phyloP scores from a whole-genome alignment of 2,329 filamentous ascomycete genomes.

The Talaromyces rugulosus region DNA sequence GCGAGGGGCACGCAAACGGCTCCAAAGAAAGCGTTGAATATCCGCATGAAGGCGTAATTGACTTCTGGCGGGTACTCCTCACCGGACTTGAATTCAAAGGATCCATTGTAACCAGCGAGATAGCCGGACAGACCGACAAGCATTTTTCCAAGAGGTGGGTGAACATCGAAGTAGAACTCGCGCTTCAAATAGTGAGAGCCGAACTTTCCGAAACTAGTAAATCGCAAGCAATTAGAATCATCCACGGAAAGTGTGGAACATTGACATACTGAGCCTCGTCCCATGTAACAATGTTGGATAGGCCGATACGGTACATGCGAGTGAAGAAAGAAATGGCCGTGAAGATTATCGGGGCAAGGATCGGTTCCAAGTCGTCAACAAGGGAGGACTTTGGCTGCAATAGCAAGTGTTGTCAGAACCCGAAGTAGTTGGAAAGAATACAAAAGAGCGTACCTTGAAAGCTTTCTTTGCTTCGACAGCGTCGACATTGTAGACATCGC shows the following conservation, averaged over 20 bases:
- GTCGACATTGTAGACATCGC: slow-evolving; percentile 3
- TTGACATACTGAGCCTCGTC: slow-evolving; percentile 66
- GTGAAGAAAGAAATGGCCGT: slow-evolving; percentile 62
- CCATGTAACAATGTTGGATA: slow-evolving; percentile 70
- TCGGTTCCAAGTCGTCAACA: slow-evolving; percentile 57
- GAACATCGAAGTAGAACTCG: slow-evolving; percentile 98
- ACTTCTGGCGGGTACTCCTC: slow-evolving; percentile 91
- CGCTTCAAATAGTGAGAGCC: slow-evolving; percentile 98
- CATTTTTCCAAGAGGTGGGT: slow-evolving; percentile 97
- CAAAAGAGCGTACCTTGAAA: slow-evolving; percentile 4
- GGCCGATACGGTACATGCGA: slow-evolving; percentile 63
- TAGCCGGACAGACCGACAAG: slow-evolving; percentile 94
- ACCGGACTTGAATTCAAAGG: slow-evolving; percentile 98
- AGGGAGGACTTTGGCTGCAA: slow-evolving; percentile 30
- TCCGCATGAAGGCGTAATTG: slow-evolving; percentile 97
- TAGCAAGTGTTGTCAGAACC: background rate
- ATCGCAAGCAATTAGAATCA: slow-evolving; percentile 4
- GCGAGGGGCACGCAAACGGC: slow-evolving; percentile 88
- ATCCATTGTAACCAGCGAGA: slow-evolving; percentile 95
- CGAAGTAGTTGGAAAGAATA: background rate
- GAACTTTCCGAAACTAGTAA: slow-evolving; percentile 64
- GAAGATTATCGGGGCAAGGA: slow-evolving; percentile 61
- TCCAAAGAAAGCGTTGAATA: slow-evolving; percentile 94
- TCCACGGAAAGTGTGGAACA: background rate
- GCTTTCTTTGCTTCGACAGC: slow-evolving; percentile 6